Evolutionary conservation across 2,329 filamentous ascomycete species (phyloP), one percentile per base, ranked within the genome.

Genomic region (Botryotinia convoluta): DNA sequence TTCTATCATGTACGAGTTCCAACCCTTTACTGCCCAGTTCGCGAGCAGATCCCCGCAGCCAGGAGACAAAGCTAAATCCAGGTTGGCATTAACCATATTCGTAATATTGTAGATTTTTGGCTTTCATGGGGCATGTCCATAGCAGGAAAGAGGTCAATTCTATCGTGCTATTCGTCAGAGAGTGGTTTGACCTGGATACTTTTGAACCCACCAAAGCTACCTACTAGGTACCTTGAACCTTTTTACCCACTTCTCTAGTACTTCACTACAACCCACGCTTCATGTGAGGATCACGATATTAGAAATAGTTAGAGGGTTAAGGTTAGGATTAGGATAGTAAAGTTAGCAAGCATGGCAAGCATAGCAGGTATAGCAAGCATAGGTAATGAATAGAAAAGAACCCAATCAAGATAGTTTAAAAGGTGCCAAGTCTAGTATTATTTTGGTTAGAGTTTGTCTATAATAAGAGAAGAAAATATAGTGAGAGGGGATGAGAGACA

Each of bases 191-290:
- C 63, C 26, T 65, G 63, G 44, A 16, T 65, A 18, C 44, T 51
- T 51, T 37, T 51, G 20, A 65, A 51, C 22, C 63, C 63, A 65
- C 63, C 44, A 48, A 37, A 65, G 63, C 63, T 65, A 65, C 63
- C 26, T n/a, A 9, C 48, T 16, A n/a, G 26, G 26, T 51, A 51
- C 48, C 44, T 20, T 62, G 60, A 37, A 42, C 37, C 35, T 63
- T 63, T 29, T 20, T 39, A 63, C 26, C 37, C 61, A 63, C 39
- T 29, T 42, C 39, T 16, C 26, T 42, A 57, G 51, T 8, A n/a
- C 44, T 51, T 29, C 18, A 51, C 63, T 6, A n/a, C 32, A 37
- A 39, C 45, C 45, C 45, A 54, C 35, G 62, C 62, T 45, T 64
- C 39, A 64, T 35, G 18, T 44, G 42, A 64, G 62, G 29, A 48